phyloP scores from a whole-genome alignment of 352 stramenopile species.

The Hyaloperonospora arabidopsidis region DNA sequence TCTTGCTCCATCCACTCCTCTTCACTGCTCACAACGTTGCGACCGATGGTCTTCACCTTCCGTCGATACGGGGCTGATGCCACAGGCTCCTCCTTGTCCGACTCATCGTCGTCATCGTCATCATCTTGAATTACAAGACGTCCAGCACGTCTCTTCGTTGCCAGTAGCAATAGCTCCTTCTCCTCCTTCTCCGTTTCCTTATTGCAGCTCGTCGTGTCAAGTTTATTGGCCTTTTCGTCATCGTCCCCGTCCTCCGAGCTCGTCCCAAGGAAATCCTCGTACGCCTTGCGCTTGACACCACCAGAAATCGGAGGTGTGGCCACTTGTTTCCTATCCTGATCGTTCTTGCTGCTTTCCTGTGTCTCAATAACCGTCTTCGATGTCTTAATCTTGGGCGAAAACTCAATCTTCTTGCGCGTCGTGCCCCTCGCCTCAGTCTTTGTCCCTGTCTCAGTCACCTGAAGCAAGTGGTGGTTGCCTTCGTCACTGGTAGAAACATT shows the following conservation, averaged over 20 bases:
- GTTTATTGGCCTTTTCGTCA: slow-evolving; percentile 8
- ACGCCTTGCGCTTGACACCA: slow-evolving; percentile 42
- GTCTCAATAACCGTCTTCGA: slow-evolving; percentile 5
- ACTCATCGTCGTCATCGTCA: slow-evolving; percentile 82
- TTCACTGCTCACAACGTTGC: slow-evolving; percentile 39
- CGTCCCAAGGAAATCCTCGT: slow-evolving; percentile 67
- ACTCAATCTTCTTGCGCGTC: slow-evolving; percentile 63
- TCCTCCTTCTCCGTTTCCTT: slow-evolving; percentile 28
- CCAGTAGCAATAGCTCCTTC: background rate
- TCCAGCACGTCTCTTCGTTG: slow-evolving; percentile 29
- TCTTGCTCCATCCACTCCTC: slow-evolving; percentile 48
- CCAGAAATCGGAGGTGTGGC: slow-evolving; percentile 2
- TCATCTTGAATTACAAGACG: slow-evolving; percentile 79
- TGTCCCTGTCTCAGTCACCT: slow-evolving; percentile 7
- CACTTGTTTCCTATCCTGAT: slow-evolving; percentile 14
- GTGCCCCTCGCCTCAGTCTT: slow-evolving; percentile 17
- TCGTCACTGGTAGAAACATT: slow-evolving; percentile 1
- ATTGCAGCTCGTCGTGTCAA: slow-evolving; percentile 3
- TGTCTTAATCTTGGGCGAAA: slow-evolving; percentile 49
- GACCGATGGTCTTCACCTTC: slow-evolving; percentile 16
- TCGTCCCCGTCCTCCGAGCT: slow-evolving; percentile 54
- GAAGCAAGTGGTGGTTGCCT: slow-evolving; percentile 10
- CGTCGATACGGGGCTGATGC: slow-evolving; percentile 16
- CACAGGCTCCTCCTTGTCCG: slow-evolving; percentile 38
- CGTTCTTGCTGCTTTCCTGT: slow-evolving; percentile 1